phyloP scores from a whole-genome alignment of 1,284 basidiomycete species.

The Singerocomus inundabilis region DNA sequence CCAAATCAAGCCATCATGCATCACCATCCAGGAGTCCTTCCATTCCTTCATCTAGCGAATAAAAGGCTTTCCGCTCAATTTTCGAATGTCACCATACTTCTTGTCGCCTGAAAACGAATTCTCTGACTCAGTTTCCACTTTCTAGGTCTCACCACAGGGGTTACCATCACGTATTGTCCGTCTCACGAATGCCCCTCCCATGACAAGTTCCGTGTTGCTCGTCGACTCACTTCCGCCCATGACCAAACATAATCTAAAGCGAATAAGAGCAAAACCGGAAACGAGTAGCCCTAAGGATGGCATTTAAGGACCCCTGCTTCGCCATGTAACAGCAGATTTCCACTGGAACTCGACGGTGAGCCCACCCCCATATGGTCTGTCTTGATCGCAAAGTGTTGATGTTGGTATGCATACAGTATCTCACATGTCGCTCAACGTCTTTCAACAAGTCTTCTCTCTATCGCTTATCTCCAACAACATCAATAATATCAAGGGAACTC shows the following conservation, averaged over 20 bases:
- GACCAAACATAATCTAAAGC: background rate
- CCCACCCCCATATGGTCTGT: background rate
- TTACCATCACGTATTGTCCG: background rate
- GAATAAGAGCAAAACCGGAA: background rate
- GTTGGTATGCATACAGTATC: background rate
- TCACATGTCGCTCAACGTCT: constrained; percentile 21
- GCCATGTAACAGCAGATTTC: background rate
- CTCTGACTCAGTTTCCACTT: no score
- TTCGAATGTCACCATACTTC: no score
- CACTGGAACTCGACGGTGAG: background rate
- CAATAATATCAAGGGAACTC: background rate
- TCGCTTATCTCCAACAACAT: constrained; percentile 5
- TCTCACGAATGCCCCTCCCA: background rate
- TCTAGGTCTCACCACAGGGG: background rate
- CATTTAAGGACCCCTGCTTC: background rate
- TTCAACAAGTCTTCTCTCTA: constrained; percentile 19
- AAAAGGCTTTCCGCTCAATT: no score
- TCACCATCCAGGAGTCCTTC: background rate
- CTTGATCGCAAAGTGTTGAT: background rate
- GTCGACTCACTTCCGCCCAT: background rate
- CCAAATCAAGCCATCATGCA: background rate
- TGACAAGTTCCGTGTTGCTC: background rate
- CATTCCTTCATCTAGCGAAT: background rate
- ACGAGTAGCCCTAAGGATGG: no score
- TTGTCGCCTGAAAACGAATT: no score